Evolutionary conservation across 495 filamentous ascomycete species (phyloP), one percentile per base, ranked within the genome.

Genomic region (Tuber magnatum): DNA sequence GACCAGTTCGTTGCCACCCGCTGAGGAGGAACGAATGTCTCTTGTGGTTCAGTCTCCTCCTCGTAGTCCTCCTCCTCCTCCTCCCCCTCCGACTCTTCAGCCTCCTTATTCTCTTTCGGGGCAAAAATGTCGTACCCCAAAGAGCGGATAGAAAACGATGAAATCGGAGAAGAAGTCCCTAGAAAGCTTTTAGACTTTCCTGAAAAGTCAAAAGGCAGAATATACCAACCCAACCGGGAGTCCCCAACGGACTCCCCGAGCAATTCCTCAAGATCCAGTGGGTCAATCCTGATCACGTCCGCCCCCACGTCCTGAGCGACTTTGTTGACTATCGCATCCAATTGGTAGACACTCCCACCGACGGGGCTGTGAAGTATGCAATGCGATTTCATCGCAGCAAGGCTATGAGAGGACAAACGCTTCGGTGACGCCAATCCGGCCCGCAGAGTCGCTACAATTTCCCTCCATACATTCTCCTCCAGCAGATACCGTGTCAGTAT

Each of bases 231-330:
- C 56, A 79, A 76, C 41, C 71, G 69, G 51, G 81, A 81, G 74
- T 96, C 92, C 51, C 91, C 88, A 38, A 92, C 75, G 81, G 92
- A 92, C 78, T 90, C 87, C 42, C 90, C 92, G 61, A 91, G 88
- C 61, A 98, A 85, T 73, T 93, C 86, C 22, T 93, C 92, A 77
- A 99, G 86, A 82, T 93, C 92, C 76, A 92, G 90, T 22, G 93
- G 90, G 83, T 91, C 89, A 22, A 99, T 83, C 38, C 88, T 87
- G 46, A 99, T 85, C 8, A 97, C 81, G 82, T 98, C 92, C n/a
- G 94, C 90, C 44, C 85, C 84, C 20, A 91, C 75, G 28, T 88
- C 85, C 18, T 84, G 81, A 2, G 93, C 91, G 43, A 92, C 83
- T 42, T 83, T 84, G 68, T 87, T 85, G 12, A 92, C 87, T 41